Evolutionary conservation across 2,329 filamentous ascomycete genomes (phyloP).

Genomic region (Xylariomycetidae sp.): DNA sequence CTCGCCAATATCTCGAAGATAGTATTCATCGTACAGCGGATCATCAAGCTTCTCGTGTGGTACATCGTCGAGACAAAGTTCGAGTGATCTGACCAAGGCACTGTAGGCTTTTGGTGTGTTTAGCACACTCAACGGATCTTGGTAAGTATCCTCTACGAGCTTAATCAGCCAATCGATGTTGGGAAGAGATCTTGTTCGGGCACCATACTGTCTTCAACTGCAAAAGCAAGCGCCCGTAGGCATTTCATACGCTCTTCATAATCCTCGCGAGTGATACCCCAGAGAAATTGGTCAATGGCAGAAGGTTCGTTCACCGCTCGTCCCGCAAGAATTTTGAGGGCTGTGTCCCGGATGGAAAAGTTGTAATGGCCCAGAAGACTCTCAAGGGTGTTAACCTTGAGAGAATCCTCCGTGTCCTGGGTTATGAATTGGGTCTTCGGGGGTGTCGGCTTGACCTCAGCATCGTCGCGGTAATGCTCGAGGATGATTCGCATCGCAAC

Average conservation of each 20-base stretch:
- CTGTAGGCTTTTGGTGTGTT: constrained; percentile 47
- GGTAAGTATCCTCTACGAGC: constrained; percentile 23
- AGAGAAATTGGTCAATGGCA: constrained; percentile 47
- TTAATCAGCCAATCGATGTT: constrained; percentile 24
- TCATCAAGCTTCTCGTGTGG: constrained; percentile 49
- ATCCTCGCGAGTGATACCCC: constrained; percentile 53
- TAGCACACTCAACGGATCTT: constrained; percentile 41
- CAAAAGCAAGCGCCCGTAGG: constrained; percentile 51
- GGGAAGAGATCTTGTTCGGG: constrained; percentile 7
- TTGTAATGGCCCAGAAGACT: constrained; percentile 68
- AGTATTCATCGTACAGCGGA: constrained; percentile 58
- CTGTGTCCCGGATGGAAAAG: constrained; percentile 66
- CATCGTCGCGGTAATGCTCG: constrained; percentile 55
- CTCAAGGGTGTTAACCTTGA: constrained; percentile 61
- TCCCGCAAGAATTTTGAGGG: constrained; percentile 54
- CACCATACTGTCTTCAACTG: constrained; percentile 44
- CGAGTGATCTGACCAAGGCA: constrained; percentile 57
- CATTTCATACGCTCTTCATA: constrained; percentile 56
- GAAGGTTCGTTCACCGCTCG: constrained; percentile 54
- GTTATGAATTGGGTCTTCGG: constrained; percentile 70
- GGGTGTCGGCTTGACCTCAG: constrained; percentile 59
- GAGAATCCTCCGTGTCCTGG: constrained; percentile 68
- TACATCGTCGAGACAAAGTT: constrained; percentile 48
- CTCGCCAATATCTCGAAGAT: constrained; percentile 57
- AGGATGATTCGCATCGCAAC: constrained; percentile 56